Conservation (phyloP, 768 basidiomycete species). For the Hygrophorus russula region DNA sequence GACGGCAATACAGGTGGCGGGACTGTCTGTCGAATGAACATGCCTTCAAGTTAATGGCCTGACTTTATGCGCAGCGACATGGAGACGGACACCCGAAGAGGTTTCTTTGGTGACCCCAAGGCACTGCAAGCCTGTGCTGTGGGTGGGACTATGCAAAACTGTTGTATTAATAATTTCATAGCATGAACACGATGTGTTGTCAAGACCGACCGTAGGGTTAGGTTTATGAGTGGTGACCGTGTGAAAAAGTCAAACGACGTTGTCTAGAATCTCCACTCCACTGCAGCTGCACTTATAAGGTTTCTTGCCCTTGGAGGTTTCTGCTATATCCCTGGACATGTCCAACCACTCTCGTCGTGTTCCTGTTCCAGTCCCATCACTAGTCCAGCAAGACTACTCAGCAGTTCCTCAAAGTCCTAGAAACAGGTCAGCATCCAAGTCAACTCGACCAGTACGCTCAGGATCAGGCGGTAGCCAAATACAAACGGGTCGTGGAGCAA, state of each 20-base stretch:
- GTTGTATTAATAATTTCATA: too few species aligned
- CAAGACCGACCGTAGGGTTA: too few species aligned
- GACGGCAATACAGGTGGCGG: constrained; percentile 75
- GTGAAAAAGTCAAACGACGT: not conserved
- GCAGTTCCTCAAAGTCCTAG: constrained; percentile 57
- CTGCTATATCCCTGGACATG: constrained; percentile 14
- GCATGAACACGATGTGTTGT: too few species aligned
- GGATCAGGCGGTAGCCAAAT: constrained; percentile 16
- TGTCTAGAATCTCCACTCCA: not conserved
- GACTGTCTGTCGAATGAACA: constrained; percentile 48
- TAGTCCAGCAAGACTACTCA: constrained; percentile 38
- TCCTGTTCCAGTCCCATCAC: constrained; percentile 27
- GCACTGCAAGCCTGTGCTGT: too few species aligned
- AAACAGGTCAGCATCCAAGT: constrained; percentile 16
- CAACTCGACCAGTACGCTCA: constrained; percentile 14
- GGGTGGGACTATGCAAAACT: too few species aligned
- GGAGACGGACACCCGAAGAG: too few species aligned
- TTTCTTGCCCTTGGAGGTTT: constrained; percentile 3
- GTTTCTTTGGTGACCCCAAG: too few species aligned
- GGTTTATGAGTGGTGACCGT: too few species aligned
- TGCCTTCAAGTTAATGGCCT: constrained; percentile 14
- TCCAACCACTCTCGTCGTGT: constrained; percentile 18
- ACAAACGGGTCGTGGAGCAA: constrained; percentile 37
- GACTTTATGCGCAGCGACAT: too few species aligned
- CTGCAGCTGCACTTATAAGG: too few species aligned